Base-by-base conservation (phyloP, 2,329 filamentous ascomycete species). In the Reticulascus tulasneorum region DNA sequence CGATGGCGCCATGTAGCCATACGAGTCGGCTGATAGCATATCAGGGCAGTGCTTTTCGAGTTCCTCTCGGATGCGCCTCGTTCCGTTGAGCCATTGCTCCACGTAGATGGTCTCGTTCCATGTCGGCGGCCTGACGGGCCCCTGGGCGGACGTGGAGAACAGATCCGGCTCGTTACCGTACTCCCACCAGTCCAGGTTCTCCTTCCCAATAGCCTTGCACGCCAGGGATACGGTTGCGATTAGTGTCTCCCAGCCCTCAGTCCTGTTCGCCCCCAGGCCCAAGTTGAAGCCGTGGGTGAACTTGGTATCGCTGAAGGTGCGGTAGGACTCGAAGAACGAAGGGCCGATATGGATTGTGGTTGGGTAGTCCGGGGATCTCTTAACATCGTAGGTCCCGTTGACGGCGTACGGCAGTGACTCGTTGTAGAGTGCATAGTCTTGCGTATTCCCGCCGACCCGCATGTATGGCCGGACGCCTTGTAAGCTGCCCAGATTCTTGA, bases 101-200 rank as follows among this genome's bases (percentile, higher is more conserved):
- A 79, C 73, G 47, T 76, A 82, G 21, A 64, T 60, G 12, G 53
- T 55, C 48, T 81, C 78, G 36, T 67, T 69, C 68, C 74, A 82
- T 19, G 50, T 59, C 0, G 60, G 19, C 1, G 75, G 69, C n/a
- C 77, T 58, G 15, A 77, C 67, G 1, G 64, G 58, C 1, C 71
- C 68, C 44, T 75, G 72, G 4, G 67, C 54, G 15, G 69, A 72
- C 2, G 66, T 71, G 13, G 70, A 67, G 54, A 62, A 82, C 7
- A 82, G 55, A 52, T 83, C 77, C 0, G 77, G 75, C 53, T 82
- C 78, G 47, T 83, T 83, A 24, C 80, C 79, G 45, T 82, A 75
- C 49, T 79, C 75, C 75, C 75, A 83, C 43, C 62, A 60, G 18
- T 75, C 66, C 6, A 81, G 56, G 35, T 66, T 74, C 6, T 66